Base-by-base conservation (phyloP, 2,329 filamentous ascomycete genomes). In the Pseudocercospora fijiensis region DNA sequence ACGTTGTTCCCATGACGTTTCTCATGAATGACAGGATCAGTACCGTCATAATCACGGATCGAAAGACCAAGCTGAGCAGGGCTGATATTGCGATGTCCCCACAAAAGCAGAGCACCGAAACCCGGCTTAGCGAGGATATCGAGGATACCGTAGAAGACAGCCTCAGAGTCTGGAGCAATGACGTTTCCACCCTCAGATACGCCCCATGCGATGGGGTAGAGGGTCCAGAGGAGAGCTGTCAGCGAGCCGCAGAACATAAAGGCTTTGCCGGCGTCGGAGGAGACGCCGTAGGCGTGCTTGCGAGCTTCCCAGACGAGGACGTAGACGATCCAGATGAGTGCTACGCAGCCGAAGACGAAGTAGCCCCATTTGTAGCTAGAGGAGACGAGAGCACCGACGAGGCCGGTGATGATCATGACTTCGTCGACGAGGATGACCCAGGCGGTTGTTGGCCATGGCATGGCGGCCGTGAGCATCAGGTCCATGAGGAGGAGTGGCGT, bases 331-430 rank as follows among this genome's bases (percentile, higher is more conserved):
- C 85, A 87, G 67, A 85, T 77, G 63, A 61, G 80, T 70, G 67
- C 76, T 62, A 66, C 79, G 78, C 64, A 80, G 61, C 83, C 84
- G 61, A 89, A 87, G 9, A 78, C 76, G 74, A 83, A 89, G 76
- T 87, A 90, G 1, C 86, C 86, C 86, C 85, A 90, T 73, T 90
- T 90, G 79, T 90, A 90, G 2, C 77, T 78, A 8, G 83, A 85
- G 16, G 76, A 73, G 3, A 88, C 85, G 1, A 90, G 82, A 2
- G 88, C 86, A 27, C 88, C 88, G 18, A 90, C 81, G 5, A 90
- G 81, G 24, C 86, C 86, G 22, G 84, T 85, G n/a, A 89, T 78
- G 55, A 90, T 83, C 86, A 90, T 89, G 70, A 90, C 79, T 70
- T 84, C 79, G 66, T 89, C 86, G 2, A 88, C 80, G 4, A 90